Base-by-base conservation (phyloP, 2,329 filamentous ascomycete genomes). In the Pestalotiopsis fici region DNA sequence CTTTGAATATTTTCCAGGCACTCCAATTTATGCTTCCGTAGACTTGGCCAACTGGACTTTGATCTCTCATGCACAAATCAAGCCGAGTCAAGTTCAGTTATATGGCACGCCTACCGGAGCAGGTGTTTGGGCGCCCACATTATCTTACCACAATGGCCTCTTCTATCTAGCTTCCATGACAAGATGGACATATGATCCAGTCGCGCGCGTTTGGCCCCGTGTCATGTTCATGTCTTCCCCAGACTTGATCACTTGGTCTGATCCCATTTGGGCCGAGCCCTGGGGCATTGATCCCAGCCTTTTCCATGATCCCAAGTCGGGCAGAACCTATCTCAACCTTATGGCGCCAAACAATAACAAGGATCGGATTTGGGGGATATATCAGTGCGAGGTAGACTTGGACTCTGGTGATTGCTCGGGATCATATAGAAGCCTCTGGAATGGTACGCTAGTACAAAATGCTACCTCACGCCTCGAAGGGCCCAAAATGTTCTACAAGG, bases 1-100 rank as follows among this genome's bases (percentile, higher is more conserved):
- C 11, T 88, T 89, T 71, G 88, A 89, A 72, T 83, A 88, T 12
- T 89, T 89, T 70, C 81, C 88, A 0, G 87, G 88, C 28, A 77
- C 82, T 0, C 83, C 86, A 59, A 75, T 77, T 35, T 77, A 77
- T 67, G 73, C 74, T n/a, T 80, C 78, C 5, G 74, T 74, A 28
- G 76, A 81, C 64, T 71, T 81, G 3, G 64, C 73, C 35, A 71
- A 71, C 63, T 78, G 76, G 77, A 35, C 13, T 11, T 39, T 59
- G 57, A 37, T 59, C 13, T 59, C 57, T 31, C 57, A 59, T 18
- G 57, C 28, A 28, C 21, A 65, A 28, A 57, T 21, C 3, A 15
- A 13, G 21, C 25, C 28, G n/a, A 59, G 28, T 59, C 27, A 59
- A 13, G 57, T 59, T 31, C 27, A 59, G n/a, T 59, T 59, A n/a